A percentile compares a stretch with the other conserved stretches of the same genome.
Conservation (phyloP, 2,329 filamentous ascomycete genomes). For the Rachicladosporium sp. region DNA sequence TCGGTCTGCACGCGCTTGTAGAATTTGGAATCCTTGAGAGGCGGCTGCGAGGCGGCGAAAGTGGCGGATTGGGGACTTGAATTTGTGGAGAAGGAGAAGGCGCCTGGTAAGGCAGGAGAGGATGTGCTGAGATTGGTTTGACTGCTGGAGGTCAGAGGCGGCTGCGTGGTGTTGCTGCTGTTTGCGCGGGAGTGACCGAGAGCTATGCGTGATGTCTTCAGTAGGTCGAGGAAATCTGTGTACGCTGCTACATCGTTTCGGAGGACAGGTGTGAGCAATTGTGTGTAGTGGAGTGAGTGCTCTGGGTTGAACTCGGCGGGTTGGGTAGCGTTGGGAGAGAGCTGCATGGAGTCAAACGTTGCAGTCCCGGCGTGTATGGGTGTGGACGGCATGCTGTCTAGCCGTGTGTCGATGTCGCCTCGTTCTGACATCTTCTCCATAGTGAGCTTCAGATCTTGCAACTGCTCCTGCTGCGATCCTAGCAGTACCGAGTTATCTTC, state of each 20-base stretch:
- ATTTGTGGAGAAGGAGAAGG: conserved; percentile 25
- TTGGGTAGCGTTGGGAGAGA: conserved; percentile 37
- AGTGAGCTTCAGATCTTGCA: conserved; percentile 79
- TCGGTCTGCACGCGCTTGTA: conserved; percentile 82
- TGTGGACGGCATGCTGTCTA: conserved; percentile 69
- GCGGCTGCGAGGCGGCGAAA: conserved; percentile 33
- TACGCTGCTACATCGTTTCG: conserved; percentile 71
- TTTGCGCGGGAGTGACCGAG: conserved; percentile 57
- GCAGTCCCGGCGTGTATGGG: conserved; percentile 51
- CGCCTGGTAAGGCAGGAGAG: conserved; percentile 31
- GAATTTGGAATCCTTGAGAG: conserved; percentile 81
- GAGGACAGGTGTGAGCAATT: conserved; percentile 72
- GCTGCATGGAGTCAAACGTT: conserved; percentile 48
- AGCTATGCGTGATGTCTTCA: conserved; percentile 50
- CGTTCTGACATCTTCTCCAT: conserved; percentile 76
- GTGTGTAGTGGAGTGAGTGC: conserved; percentile 61
- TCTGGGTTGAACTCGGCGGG: conserved; percentile 45
- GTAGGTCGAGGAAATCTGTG: conserved; percentile 70
- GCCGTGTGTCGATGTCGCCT: conserved; percentile 57
- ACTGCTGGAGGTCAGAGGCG: conserved; percentile 30
- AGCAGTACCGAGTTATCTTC: conserved; percentile 77
- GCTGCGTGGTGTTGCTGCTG: conserved; percentile 20
- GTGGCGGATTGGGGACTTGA: conserved; percentile 18
- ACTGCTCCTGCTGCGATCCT: conserved; percentile 82
- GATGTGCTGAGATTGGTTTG: conserved; percentile 36